A percentile compares a stretch with the other conserved stretches of the same genome.
Conservation (phyloP, 2,329 filamentous ascomycete genomes). For the Botrytis tulipae region DNA sequence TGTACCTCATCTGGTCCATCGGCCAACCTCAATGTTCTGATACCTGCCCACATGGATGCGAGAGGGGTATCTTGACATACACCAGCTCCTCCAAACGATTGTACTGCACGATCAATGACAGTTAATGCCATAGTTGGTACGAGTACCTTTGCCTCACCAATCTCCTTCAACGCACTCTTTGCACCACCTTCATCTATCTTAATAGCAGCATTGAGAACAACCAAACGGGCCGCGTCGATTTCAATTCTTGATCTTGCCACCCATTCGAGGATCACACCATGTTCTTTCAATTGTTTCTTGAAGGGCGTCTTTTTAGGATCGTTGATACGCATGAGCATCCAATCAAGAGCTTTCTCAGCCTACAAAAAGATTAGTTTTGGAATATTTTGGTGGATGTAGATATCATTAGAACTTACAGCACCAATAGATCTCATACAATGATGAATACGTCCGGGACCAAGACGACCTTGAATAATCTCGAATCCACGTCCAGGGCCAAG, state of each 20-base stretch:
- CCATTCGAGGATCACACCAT: conserved; percentile 94
- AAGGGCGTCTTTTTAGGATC: conserved; percentile 89
- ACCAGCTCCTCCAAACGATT: conserved; percentile 87
- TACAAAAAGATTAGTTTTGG: conserved; percentile 37
- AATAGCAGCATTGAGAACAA: conserved; percentile 91
- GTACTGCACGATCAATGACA: conserved; percentile 91
- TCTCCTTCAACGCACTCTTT: conserved; percentile 88
- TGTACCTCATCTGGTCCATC: conserved; percentile 98
- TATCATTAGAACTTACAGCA: conserved; percentile 52
- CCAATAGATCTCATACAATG: conserved; percentile 96
- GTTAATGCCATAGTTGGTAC: conserved; percentile 78
- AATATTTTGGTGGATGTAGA: not conserved
- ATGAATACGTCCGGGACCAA: conserved; percentile 94
- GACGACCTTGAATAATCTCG: conserved; percentile 95
- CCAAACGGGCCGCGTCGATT: conserved; percentile 84
- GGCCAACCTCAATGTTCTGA: conserved; percentile 79
- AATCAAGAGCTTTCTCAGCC: conserved; percentile 88
- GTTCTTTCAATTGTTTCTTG: conserved; percentile 79
- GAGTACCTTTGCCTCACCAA: conserved; percentile 91
- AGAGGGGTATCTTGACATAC: conserved; percentile 93
- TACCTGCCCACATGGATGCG: conserved; percentile 76
- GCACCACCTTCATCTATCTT: conserved; percentile 89
- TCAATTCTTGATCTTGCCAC: conserved; percentile 90
- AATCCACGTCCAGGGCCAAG: conserved; percentile 93
- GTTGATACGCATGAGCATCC: conserved; percentile 92